Evolutionary conservation across 305 asterid species (phyloP), one percentile per base, ranked within the genome.

Genomic region (Solanum chacoense): DNA sequence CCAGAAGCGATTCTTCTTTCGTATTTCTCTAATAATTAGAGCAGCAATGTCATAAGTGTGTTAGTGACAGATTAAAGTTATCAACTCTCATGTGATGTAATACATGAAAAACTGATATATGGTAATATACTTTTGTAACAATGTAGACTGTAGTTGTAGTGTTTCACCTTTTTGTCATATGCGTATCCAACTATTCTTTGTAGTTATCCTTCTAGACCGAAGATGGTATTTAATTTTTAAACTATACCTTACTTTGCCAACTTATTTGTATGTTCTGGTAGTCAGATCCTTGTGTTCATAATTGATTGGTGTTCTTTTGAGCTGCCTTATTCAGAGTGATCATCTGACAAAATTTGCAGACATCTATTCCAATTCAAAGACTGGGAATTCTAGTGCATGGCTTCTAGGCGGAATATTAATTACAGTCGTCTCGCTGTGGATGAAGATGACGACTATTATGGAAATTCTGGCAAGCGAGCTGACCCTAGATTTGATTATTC

Each of bases 401-500:
- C 98, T 79, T 91, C 96, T 84, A 94, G 93, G 92, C 91, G 99
- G 87, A 94, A 94, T 73, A 79, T 93, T 84, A 93, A 84, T n/a
- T 96, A 96, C 40, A 92, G 89, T 89, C 98, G 92, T 87, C 93
- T 97, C 76, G 91, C 94, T 88, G 93, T 26, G 29, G 94, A 93
- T 85, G 98, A 96, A 12, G 95, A 93, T 90, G 95, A 93, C 67
- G 90, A 91, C 85, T 87, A 93, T 89, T 85, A 89, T 83, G 92
- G 91, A 89, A 81, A 86, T 67, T 88, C 89, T 65, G 89, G 88
- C 91, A 73, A 85, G 69, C 91, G 88, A 36, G 85, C 90, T 84
- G 99, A 97, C 84, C 94, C 91, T 24, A 91, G 99, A 90, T 97
- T 95, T 86, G 98, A 96, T 89, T 97, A 93, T 87, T 89, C 94